Conservation (phyloP, 1,139 yeast genomes). For the Pneumocystis sp. region DNA sequence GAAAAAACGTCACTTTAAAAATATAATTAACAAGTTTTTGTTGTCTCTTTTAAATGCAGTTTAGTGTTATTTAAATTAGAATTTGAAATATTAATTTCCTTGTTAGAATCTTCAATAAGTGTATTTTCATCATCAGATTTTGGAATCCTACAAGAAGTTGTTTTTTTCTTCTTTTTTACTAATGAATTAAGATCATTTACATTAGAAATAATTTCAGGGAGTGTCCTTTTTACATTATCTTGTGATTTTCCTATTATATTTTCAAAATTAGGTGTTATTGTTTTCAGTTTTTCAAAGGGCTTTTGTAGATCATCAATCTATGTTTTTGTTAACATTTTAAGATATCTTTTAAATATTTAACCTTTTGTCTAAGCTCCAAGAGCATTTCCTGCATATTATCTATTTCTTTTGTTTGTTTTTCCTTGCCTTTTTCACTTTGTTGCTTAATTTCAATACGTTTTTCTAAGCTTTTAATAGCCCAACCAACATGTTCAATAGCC, state of each 20-base stretch:
- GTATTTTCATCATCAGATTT: not conserved
- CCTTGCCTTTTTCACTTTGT: slow-evolving; percentile 38
- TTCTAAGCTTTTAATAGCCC: slow-evolving; percentile 49
- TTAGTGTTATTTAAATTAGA: not conserved
- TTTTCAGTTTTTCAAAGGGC: slow-evolving; percentile 9
- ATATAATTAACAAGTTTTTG: not conserved
- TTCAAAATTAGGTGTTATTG: slow-evolving; percentile 14
- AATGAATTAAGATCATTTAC: slow-evolving; percentile 16
- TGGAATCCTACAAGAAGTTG: not conserved
- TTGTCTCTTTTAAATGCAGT: not conserved
- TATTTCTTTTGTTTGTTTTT: slow-evolving; percentile 19
- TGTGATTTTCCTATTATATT: slow-evolving; percentile 19
- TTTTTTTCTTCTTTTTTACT: slow-evolving; percentile 12
- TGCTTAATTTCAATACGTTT: slow-evolving; percentile 29
- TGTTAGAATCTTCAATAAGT: not conserved
- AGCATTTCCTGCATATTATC: not conserved
- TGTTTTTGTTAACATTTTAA: slow-evolving; percentile 4
- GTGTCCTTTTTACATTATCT: slow-evolving; percentile 24
- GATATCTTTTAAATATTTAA: slow-evolving; percentile 1
- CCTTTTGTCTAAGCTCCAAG: slow-evolving; percentile 2
- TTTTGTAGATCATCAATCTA: slow-evolving; percentile 8
- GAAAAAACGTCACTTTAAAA: not conserved
- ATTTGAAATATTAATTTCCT: not conserved
- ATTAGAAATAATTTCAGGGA: slow-evolving; percentile 18
- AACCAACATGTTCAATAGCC: slow-evolving; percentile 44